Evolutionary conservation across 1,284 basidiomycete species (phyloP).

Genomic region (Microbotryomycetes sp.): DNA sequence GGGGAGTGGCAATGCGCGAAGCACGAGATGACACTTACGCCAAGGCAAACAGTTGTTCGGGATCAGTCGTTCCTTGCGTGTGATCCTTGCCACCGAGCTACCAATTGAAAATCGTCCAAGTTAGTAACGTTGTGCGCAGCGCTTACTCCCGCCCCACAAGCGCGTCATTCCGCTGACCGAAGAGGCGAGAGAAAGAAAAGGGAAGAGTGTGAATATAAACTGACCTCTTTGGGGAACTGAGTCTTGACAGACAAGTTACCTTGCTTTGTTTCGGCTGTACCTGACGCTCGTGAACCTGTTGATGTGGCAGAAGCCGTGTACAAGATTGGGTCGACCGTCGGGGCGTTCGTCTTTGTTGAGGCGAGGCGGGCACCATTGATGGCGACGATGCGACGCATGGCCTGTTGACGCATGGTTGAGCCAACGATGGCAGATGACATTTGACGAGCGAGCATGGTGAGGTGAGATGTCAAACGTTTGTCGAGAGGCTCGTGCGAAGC

Average conservation of each 20-base stretch:
- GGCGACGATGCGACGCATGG: background rate
- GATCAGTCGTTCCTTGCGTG: constrained; percentile 12
- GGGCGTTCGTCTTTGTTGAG: background rate
- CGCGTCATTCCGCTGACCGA: too few relatives aligned
- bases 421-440: background rate
- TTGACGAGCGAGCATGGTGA: background rate
- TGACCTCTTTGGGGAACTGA: constrained; percentile 23
- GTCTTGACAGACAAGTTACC: constrained; percentile 16
- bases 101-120: background rate
- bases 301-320: constrained; percentile 18
- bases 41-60: constrained; percentile 28
- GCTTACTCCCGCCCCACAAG: too few relatives aligned
- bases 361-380: background rate
- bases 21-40: too few relatives aligned
- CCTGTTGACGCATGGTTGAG: too few relatives aligned
- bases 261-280: constrained; percentile 7
- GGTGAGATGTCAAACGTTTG: background rate
- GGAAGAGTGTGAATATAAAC: too few relatives aligned
- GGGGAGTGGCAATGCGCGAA: background rate
- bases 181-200: too few relatives aligned
- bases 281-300: constrained; percentile 21
- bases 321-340: constrained; percentile 12
- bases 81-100: background rate
- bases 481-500: background rate
- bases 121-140: too few relatives aligned